phyloP scores from a whole-genome alignment of 2,329 filamentous ascomycete genomes.

The Aphanocladium album region DNA sequence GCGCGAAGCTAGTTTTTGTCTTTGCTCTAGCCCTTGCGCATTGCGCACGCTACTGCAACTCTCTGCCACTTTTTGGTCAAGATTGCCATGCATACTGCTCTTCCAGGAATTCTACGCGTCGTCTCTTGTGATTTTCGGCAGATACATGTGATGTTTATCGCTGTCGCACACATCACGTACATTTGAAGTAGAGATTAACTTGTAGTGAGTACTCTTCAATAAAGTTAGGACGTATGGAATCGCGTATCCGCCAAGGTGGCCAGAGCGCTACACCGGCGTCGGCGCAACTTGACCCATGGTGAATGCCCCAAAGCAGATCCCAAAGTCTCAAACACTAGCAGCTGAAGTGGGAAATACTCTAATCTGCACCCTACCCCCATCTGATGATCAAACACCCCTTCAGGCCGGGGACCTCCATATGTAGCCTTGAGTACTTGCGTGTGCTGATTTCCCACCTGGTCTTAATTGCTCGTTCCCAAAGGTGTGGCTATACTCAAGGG shows the following conservation, averaged over 20 bases:
- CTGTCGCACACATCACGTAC: not conserved
- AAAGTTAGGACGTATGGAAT: not conserved
- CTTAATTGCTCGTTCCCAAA: too few relatives aligned
- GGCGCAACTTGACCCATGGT: not conserved
- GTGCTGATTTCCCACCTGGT: too few relatives aligned
- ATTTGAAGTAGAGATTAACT: not conserved
- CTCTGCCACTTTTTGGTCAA: not conserved
- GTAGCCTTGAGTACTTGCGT: too few relatives aligned
- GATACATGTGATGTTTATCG: too few relatives aligned
- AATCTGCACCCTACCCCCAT: constrained; percentile 4
- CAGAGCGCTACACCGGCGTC: not conserved
- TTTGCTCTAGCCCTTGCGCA: not conserved
- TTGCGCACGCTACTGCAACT: too few relatives aligned
- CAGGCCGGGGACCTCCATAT: not conserved
- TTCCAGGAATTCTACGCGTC: not conserved
- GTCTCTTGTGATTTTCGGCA: too few relatives aligned
- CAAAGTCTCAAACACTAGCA: not conserved
- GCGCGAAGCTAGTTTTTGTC: constrained; percentile 1
- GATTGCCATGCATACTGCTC: not conserved
- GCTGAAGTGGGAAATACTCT: not conserved
- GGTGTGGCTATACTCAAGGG: too few relatives aligned
- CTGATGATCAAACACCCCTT: not conserved
- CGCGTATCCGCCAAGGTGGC: not conserved
- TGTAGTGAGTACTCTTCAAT: too few relatives aligned
- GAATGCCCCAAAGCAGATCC: not conserved